phyloP scores from a whole-genome alignment of 805 yeast genomes.

The Metschnikowia dekortorum region DNA sequence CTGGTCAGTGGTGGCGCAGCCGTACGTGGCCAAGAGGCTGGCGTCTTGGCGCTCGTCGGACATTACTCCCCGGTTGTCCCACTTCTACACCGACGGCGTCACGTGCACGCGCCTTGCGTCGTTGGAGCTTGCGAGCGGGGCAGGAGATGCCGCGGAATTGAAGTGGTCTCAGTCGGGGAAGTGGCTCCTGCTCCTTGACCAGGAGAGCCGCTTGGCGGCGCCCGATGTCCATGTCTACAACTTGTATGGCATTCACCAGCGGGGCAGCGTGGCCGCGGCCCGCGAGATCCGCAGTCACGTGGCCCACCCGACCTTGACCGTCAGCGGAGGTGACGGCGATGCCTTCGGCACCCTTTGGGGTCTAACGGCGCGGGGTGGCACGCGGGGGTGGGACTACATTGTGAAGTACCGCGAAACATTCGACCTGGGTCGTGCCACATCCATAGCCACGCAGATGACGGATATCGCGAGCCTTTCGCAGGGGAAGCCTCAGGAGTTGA shows the following conservation, averaged over 20 bases:
- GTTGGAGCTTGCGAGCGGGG: conserved; percentile 20
- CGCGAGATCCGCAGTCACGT: background rate
- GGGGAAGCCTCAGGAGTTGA: background rate
- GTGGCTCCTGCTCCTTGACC: conserved; percentile 30
- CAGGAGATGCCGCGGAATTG: conserved; percentile 11
- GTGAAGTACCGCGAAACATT: background rate
- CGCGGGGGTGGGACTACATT: background rate
- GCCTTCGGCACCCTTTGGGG: background rate
- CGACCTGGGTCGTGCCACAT: conserved; percentile 1
- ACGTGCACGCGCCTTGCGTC: conserved; percentile 21
- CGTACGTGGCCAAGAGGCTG: conserved; percentile 16
- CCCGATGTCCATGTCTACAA: conserved; percentile 25
- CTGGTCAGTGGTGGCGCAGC: conserved; percentile 32
- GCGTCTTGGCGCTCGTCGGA: conserved; percentile 4
- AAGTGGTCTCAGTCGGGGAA: conserved; percentile 33
- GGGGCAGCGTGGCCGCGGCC: background rate
- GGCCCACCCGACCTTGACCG: background rate
- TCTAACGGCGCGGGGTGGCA: background rate
- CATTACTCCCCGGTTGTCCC: conserved; percentile 14
- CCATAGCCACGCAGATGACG: background rate
- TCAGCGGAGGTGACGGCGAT: background rate
- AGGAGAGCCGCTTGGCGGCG: conserved; percentile 22
- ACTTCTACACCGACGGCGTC: conserved; percentile 33
- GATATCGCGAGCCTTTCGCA: background rate
- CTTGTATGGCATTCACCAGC: conserved; percentile 22